These are phyloP conservation scores for Blastomyces parvus DNA, from an alignment of 2,329 filamentous ascomycete species.

Conservation along the genomic window DNA sequence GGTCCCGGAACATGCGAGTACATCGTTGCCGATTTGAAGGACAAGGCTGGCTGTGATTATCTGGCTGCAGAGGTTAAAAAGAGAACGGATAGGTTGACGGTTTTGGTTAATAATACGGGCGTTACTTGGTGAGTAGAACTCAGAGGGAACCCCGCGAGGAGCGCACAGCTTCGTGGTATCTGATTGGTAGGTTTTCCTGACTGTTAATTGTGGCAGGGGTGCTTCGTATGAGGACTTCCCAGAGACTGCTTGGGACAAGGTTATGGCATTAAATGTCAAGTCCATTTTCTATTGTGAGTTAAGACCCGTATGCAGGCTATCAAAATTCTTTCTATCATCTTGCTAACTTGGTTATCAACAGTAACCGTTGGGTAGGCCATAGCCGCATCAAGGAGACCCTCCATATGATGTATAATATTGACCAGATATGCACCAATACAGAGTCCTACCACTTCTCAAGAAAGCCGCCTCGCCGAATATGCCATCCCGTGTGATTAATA, in stretches of 20 bases:
- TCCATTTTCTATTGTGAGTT: constrained; percentile 30
- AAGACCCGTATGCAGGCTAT: background rate
- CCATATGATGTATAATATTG: background rate
- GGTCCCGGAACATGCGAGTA: constrained; percentile 35
- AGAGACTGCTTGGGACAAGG: constrained; percentile 42
- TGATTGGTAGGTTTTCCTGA: background rate
- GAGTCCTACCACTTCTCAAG: constrained; percentile 28
- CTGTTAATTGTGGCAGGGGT: constrained; percentile 23
- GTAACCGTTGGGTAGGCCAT: constrained; percentile 2
- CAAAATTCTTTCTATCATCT: background rate
- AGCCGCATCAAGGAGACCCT: background rate
- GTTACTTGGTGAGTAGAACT: constrained; percentile 24
- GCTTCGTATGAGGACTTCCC: constrained; percentile 42
- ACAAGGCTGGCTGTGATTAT: constrained; percentile 31
- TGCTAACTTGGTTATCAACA: background rate
- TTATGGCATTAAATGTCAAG: constrained; percentile 39
- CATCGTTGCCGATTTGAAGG: constrained; percentile 34
- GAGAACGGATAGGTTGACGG: constrained; percentile 29
- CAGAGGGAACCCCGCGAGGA: background rate
- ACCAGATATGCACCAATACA: constrained; percentile 17
- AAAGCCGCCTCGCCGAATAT: constrained; percentile 27
- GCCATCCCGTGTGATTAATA: constrained; percentile 34
- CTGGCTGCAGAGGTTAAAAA: constrained; percentile 31
- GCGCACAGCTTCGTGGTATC: background rate
- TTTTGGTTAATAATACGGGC: constrained; percentile 35